Percentiles rank a stretch among this genome's conserved stretches.
Evolutionary conservation across 2,329 filamentous ascomycete genomes (phyloP).

Genomic region (Arthrocladium fulminans): DNA sequence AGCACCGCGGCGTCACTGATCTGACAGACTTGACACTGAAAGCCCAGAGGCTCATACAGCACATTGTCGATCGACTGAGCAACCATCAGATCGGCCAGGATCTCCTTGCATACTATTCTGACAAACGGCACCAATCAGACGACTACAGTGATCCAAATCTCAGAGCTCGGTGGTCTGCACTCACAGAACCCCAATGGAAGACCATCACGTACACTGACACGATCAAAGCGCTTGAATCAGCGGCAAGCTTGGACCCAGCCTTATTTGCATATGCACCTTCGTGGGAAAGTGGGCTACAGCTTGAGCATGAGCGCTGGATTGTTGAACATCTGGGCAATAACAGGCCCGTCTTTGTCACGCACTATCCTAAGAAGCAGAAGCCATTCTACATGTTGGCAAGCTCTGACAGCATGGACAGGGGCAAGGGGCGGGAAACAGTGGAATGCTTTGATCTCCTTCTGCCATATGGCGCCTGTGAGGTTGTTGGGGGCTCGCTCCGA

Average conservation of each 20-base stretch:
- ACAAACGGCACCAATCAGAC: slow-evolving; percentile 15
- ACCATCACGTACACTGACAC: slow-evolving; percentile 76
- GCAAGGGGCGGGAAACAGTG: slow-evolving; percentile 45
- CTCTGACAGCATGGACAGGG: neutral
- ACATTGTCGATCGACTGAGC: slow-evolving; percentile 11
- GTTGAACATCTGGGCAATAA: slow-evolving; percentile 57
- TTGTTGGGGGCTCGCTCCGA: slow-evolving; percentile 81
- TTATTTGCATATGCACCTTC: slow-evolving; percentile 58
- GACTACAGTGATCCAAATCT: slow-evolving; percentile 18
- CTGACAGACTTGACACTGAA: slow-evolving; percentile 65
- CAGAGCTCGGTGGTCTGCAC: slow-evolving; percentile 1
- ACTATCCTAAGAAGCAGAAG: slow-evolving; percentile 84
- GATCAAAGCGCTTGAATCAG: slow-evolving; percentile 56
- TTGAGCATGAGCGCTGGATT: slow-evolving; percentile 87
- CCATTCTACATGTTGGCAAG: slow-evolving; percentile 71
- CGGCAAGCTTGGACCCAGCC: slow-evolving; percentile 40
- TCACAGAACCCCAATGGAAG: slow-evolving; percentile 57
- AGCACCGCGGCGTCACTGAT: slow-evolving; percentile 62
- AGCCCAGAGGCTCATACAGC: slow-evolving; percentile 67
- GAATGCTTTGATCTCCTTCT: slow-evolving; percentile 79
- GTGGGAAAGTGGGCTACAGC: slow-evolving; percentile 69
- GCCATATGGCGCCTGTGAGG: slow-evolving; percentile 75
- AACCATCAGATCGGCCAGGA: slow-evolving; percentile 41
- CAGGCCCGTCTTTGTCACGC: slow-evolving; percentile 76
- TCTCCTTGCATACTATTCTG: slow-evolving; percentile 35